Percentiles rank a stretch among this genome's conserved stretches.
phyloP scores from a whole-genome alignment of 352 stramenopile genomes.

The Thalassiosira livingstoniorum region DNA sequence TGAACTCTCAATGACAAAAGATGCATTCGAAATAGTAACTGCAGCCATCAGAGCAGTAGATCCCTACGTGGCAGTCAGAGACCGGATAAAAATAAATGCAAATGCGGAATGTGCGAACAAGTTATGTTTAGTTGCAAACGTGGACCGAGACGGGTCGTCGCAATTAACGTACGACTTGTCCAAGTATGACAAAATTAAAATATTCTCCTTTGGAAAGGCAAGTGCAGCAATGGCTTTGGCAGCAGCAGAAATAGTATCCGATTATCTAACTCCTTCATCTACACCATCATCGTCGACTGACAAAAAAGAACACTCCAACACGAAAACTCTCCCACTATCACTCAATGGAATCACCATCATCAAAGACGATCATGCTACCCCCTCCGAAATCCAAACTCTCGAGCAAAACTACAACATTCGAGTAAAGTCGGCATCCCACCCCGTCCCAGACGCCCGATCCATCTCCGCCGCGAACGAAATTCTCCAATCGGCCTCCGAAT shows the following conservation, averaged over 20 bases:
- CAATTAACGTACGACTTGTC: slow-evolving; percentile 56
- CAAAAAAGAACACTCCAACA: not conserved
- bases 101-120: not conserved
- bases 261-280: slow-evolving; percentile 35
- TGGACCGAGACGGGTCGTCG: slow-evolving; percentile 3
- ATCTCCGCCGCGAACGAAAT: slow-evolving; percentile 62
- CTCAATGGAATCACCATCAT: slow-evolving; percentile 73
- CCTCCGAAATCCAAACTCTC: slow-evolving; percentile 66
- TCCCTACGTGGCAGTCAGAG: slow-evolving; percentile 63
- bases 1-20: slow-evolving; percentile 73
- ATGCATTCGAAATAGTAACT: slow-evolving; percentile 70
- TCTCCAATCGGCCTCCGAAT: slow-evolving; percentile 58
- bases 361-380: slow-evolving; percentile 83
- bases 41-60: slow-evolving; percentile 77
- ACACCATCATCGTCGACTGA: not conserved
- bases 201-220: slow-evolving; percentile 83
- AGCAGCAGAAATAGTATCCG: slow-evolving; percentile 46
- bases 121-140: slow-evolving; percentile 25
- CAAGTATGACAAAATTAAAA: slow-evolving; percentile 74
- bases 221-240: slow-evolving; percentile 75
- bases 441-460: slow-evolving; percentile 80
- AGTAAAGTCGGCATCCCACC: slow-evolving; percentile 73
- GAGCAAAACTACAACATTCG: slow-evolving; percentile 55
- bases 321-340: slow-evolving; percentile 5
- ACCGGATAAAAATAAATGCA: slow-evolving; percentile 41